Percentiles rank a stretch among this genome's conserved stretches.
Conservation (phyloP, 768 basidiomycete genomes). For the Lactifluus rugatus region DNA sequence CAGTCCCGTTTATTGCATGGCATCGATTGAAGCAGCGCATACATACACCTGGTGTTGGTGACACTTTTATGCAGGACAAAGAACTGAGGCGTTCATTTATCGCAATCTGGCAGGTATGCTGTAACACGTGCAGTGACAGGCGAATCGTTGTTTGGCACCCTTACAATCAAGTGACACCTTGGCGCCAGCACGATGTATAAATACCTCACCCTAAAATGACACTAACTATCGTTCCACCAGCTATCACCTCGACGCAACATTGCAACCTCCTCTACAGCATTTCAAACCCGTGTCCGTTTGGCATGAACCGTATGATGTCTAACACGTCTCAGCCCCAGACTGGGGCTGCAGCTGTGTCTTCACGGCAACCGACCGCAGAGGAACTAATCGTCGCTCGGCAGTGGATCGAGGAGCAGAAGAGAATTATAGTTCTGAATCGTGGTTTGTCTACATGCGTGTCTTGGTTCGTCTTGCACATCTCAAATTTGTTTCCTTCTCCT, state of each 20-base stretch:
- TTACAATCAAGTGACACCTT: too few relatives aligned
- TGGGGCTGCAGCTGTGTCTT: not conserved
- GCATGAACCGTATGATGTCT: not conserved
- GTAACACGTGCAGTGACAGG: too few relatives aligned
- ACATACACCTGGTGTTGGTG: too few relatives aligned
- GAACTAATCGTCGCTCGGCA: not conserved
- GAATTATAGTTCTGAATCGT: not conserved
- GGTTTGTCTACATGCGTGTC: not conserved
- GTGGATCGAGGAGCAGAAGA: slow-evolving; percentile 2
- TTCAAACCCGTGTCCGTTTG: not conserved
- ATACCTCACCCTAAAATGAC: not conserved
- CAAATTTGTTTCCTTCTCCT: not conserved
- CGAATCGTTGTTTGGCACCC: too few relatives aligned
- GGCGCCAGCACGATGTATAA: not conserved
- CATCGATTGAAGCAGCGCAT: too few relatives aligned
- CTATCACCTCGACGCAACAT: not conserved
- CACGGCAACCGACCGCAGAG: not conserved
- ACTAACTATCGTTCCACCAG: not conserved
- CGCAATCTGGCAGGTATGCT: too few relatives aligned
- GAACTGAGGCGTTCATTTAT: too few relatives aligned
- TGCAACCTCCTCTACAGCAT: not conserved
- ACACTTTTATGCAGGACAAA: too few relatives aligned
- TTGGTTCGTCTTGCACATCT: not conserved
- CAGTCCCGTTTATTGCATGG: too few relatives aligned
- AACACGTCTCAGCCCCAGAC: not conserved